Conservation (phyloP, 2,329 filamentous ascomycete species). For the Alternaria tenuissima region DNA sequence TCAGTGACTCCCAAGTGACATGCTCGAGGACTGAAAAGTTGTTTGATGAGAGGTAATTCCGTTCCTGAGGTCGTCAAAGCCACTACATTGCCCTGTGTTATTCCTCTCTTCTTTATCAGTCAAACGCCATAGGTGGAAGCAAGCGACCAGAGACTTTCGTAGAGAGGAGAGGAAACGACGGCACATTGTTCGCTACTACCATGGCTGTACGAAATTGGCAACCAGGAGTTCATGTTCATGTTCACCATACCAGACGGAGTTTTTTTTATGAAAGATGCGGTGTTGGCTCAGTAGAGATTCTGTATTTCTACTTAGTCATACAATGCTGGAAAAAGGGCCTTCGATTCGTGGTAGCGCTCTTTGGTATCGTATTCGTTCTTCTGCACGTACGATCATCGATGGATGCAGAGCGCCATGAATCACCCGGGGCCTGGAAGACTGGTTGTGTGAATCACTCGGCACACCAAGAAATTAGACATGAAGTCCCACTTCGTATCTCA, state of each 20-base stretch:
- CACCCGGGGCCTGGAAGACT: background rate
- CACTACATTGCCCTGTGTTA: background rate
- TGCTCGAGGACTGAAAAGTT: background rate
- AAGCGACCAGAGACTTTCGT: background rate
- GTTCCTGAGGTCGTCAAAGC: background rate
- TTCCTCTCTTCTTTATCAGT: background rate
- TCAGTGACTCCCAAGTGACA: background rate
- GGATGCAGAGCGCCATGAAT: background rate
- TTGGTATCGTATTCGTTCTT: background rate
- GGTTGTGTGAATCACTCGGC: too few relatives aligned
- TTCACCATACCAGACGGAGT: background rate
- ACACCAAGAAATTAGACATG: too few relatives aligned
- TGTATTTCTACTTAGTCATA: background rate
- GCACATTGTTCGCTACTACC: background rate
- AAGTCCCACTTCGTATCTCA: background rate
- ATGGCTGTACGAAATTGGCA: background rate
- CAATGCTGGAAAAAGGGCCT: rapidly evolving
- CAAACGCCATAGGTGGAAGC: background rate
- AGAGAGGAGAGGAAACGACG: background rate
- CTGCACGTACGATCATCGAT: background rate
- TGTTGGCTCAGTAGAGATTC: too few relatives aligned
- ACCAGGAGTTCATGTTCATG: background rate
- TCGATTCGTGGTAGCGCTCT: background rate
- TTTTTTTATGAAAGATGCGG: background rate
- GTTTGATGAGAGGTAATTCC: background rate